Evolutionary conservation across 768 basidiomycete species (phyloP).

Genomic region (Tylopilus intermedius): DNA sequence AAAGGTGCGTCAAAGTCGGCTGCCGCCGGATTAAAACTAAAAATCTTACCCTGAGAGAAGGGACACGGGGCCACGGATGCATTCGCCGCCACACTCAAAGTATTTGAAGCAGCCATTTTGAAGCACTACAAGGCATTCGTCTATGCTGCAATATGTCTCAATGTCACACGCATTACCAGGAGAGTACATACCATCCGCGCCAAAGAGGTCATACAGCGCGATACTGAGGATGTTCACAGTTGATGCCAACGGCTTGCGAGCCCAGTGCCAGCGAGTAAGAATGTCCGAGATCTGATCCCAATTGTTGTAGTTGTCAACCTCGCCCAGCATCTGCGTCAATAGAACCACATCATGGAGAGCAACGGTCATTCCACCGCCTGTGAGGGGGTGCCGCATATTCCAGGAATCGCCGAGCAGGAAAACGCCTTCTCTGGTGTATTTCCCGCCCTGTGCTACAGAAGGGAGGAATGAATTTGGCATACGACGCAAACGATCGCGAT

Average conservation of each 20-base stretch:
- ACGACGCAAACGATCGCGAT: constrained; percentile 73
- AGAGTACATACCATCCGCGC: constrained; percentile 73
- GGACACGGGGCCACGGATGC: constrained; percentile 82
- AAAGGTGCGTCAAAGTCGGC: background rate
- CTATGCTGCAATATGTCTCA: constrained; percentile 34
- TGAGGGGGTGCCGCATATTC: constrained; percentile 99
- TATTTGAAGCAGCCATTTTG: constrained; percentile 93
- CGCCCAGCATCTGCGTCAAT: constrained; percentile 55
- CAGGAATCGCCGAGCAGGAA: constrained; percentile 92
- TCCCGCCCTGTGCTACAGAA: constrained; percentile 57
- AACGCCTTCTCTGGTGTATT: constrained; percentile 55
- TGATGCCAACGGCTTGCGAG: constrained; percentile 72
- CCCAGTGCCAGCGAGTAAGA: constrained; percentile 79
- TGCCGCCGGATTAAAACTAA: background rate
- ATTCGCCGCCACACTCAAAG: constrained; percentile 90
- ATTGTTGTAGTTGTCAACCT: constrained; percentile 39
- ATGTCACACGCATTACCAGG: background rate
- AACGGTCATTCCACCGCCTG: constrained; percentile 98
- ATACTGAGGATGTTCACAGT: constrained; percentile 92
- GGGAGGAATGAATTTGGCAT: constrained; percentile 98
- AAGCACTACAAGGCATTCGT: constrained; percentile 56
- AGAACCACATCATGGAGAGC: constrained; percentile 83
- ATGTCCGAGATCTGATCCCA: constrained; percentile 48
- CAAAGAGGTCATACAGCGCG: constrained; percentile 91
- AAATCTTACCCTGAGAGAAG: constrained; percentile 78